These are phyloP conservation scores for Talaromyces funiculosus DNA, from an alignment of 2,329 filamentous ascomycete species.

Conservation along the genomic window DNA sequence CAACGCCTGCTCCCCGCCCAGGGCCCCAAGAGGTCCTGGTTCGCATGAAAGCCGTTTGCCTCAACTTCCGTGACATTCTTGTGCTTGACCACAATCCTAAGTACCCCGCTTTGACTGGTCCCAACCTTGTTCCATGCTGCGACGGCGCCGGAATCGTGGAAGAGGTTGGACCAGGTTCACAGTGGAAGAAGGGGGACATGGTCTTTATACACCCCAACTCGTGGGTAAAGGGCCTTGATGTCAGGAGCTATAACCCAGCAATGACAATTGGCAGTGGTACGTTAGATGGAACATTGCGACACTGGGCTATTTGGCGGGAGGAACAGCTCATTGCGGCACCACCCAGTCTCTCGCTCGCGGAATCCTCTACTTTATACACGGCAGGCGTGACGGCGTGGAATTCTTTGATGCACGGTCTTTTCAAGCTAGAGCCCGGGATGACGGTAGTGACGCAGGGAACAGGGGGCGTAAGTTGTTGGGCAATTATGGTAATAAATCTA, in stretches of 20 bases:
- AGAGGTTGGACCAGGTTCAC: constrained; percentile 39
- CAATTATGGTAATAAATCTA: too few species aligned
- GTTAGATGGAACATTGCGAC: too few species aligned
- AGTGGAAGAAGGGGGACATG: constrained; percentile 6
- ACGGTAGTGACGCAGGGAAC: constrained; percentile 50
- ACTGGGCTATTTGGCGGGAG: too few species aligned
- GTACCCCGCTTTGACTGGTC: constrained; percentile 38
- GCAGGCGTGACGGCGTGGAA: constrained; percentile 35
- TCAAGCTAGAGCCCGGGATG: too few species aligned
- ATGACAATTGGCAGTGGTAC: too few species aligned
- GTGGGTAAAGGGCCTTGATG: too few species aligned
- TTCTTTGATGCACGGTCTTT: too few species aligned
- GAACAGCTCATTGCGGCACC: too few species aligned
- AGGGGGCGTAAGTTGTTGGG: too few species aligned
- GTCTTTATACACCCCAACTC: background rate
- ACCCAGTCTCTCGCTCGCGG: too few species aligned
- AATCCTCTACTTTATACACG: constrained; percentile 38
- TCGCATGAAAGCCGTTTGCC: background rate
- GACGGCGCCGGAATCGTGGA: constrained; percentile 57
- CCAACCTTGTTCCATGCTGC: constrained; percentile 39
- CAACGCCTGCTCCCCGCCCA: too few species aligned
- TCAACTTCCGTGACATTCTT: constrained; percentile 1
- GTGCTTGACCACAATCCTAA: background rate
- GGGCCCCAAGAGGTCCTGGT: background rate
- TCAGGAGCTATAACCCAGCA: too few species aligned